Percentiles rank a stretch among this genome's conserved stretches.
phyloP scores from a whole-genome alignment of 2,329 filamentous ascomycete species.

The Fusarium xyrophilum region DNA sequence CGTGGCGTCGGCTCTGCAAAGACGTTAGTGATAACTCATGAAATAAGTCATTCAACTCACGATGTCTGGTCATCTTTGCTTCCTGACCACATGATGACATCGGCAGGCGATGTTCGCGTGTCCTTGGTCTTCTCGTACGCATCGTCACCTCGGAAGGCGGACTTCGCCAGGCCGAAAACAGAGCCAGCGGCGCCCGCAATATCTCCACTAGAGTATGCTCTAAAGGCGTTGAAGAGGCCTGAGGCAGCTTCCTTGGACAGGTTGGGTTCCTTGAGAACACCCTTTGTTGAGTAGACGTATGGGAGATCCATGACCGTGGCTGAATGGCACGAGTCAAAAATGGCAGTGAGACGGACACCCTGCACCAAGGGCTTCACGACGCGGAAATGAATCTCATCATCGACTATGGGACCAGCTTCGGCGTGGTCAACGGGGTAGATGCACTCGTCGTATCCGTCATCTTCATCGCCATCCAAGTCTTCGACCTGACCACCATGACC shows the following conservation, averaged over 20 bases:
- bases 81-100: constrained; percentile 98
- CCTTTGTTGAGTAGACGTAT: constrained; percentile 82
- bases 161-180: constrained; percentile 86
- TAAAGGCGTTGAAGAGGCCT: constrained; percentile 74
- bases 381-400: constrained; percentile 79
- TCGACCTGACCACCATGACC: constrained; percentile 79
- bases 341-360: constrained; percentile 84
- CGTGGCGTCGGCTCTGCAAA: constrained; percentile 79
- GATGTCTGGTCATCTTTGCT: constrained; percentile 96
- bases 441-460: constrained; percentile 79
- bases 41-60: constrained; percentile 46
- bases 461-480: constrained; percentile 77
- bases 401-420: constrained; percentile 73
- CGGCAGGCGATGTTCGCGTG: constrained; percentile 92
- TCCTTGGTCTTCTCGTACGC: constrained; percentile 80
- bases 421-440: constrained; percentile 81
- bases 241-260: constrained; percentile 79
- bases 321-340: constrained; percentile 83
- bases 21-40: constrained; percentile 27
- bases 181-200: constrained; percentile 80
- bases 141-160: constrained; percentile 79
- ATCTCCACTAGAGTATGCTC: constrained; percentile 83
- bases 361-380: constrained; percentile 79
- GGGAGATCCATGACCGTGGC: constrained; percentile 79
- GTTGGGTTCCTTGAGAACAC: constrained; percentile 81